Percentiles rank a stretch among this genome's conserved stretches.
Conservation (phyloP, 2,329 filamentous ascomycete genomes). For the Massarina eburnea region DNA sequence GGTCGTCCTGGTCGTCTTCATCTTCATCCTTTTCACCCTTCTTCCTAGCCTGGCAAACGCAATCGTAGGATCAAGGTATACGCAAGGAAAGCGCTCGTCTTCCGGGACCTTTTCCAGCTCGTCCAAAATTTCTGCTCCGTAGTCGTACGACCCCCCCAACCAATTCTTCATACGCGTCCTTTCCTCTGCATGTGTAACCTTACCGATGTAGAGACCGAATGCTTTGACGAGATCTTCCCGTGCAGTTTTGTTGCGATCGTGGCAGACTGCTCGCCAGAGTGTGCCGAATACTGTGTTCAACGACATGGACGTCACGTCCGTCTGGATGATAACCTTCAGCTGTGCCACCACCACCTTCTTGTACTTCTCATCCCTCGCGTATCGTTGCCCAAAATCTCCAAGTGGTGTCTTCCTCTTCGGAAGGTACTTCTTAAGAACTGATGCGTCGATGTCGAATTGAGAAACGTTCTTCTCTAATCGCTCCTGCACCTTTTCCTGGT, state of each 20-base stretch:
- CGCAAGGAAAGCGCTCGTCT: slow-evolving; percentile 49
- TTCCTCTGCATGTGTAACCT: slow-evolving; percentile 33
- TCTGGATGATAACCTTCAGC: slow-evolving; percentile 47
- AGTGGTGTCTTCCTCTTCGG: slow-evolving; percentile 33
- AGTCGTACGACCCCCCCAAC: slow-evolving; percentile 57
- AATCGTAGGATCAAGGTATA: slow-evolving; percentile 54
- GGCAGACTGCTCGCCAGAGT: slow-evolving; percentile 55
- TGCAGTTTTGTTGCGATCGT: slow-evolving; percentile 46
- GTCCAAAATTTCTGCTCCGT: slow-evolving; percentile 47
- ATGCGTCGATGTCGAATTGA: slow-evolving; percentile 12
- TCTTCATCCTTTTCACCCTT: slow-evolving; percentile 17
- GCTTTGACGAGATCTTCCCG: slow-evolving; percentile 47
- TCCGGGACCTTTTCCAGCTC: slow-evolving; percentile 43
- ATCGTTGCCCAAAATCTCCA: slow-evolving; percentile 39
- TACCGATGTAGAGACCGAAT: slow-evolving; percentile 47
- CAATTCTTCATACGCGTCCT: slow-evolving; percentile 49
- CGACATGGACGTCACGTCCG: slow-evolving; percentile 49
- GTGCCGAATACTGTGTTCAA: slow-evolving; percentile 55
- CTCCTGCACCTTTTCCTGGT: slow-evolving; percentile 2
- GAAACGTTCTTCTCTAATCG: slow-evolving; percentile 16
- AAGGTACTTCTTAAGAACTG: slow-evolving; percentile 35
- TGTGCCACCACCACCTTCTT: slow-evolving; percentile 43
- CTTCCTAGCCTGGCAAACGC: slow-evolving; percentile 11
- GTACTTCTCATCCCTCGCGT: slow-evolving; percentile 44
- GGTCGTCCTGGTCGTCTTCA: slow-evolving; percentile 21